Percentiles rank a stretch among this genome's conserved stretches.
Conservation (phyloP, 805 yeast species). For the Candida maris region DNA sequence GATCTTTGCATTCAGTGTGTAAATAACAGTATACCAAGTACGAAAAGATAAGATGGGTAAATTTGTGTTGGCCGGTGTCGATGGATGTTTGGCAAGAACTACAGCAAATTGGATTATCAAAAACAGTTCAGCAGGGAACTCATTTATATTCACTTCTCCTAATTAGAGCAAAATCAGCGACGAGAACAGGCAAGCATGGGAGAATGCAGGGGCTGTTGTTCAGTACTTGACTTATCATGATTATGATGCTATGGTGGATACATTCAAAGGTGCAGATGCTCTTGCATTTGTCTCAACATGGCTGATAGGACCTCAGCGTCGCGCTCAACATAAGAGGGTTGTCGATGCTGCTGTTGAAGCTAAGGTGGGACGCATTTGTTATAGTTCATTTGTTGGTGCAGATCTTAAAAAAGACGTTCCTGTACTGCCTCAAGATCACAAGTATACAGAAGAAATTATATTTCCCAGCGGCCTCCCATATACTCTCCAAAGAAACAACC, state of each 20-base stretch:
- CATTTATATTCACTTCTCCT: constrained; percentile 3
- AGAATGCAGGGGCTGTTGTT: constrained; percentile 5
- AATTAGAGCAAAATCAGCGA: background rate
- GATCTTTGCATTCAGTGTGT: too few relatives aligned
- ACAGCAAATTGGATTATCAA: constrained; percentile 5
- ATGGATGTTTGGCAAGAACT: constrained; percentile 2
- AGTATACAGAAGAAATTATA: constrained; percentile 7
- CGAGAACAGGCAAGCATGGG: background rate
- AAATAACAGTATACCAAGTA: too few relatives aligned
- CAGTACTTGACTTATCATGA: constrained; percentile 5
- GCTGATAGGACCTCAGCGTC: constrained; percentile 8
- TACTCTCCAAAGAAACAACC: constrained; percentile 8
- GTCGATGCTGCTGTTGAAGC: constrained; percentile 8
- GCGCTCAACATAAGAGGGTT: constrained; percentile 8
- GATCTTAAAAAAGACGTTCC: constrained; percentile 9
- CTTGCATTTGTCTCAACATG: constrained; percentile 9
- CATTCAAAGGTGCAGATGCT: constrained; percentile 7
- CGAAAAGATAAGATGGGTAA: constrained; percentile 5
- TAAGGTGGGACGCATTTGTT: constrained; percentile 8
- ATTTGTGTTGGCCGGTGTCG: constrained; percentile 5
- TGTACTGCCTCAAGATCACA: constrained; percentile 10
- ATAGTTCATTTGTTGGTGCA: constrained; percentile 11
- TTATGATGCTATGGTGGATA: constrained; percentile 6
- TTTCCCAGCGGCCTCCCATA: constrained; percentile 6
- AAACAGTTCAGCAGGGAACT: constrained; percentile 2